Conservation (phyloP, 257 asterid genomes). For the Misopates orontium region DNA sequence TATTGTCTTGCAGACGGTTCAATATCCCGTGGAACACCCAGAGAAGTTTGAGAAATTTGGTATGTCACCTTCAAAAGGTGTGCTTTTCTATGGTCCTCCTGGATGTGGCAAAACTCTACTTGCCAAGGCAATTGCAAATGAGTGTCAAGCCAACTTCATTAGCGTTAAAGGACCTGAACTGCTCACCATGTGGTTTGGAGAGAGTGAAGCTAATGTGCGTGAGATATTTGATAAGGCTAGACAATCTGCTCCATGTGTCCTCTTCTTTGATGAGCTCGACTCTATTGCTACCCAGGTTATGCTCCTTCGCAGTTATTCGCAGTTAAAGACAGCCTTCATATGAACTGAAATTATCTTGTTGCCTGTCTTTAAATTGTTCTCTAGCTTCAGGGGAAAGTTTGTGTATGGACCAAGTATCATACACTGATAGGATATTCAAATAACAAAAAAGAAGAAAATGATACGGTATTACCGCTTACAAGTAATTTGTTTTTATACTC, state of each 20-base stretch:
- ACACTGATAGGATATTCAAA: too few relatives aligned
- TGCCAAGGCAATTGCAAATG: constrained; percentile 72
- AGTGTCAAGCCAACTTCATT: constrained; percentile 67
- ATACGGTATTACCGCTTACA: too few relatives aligned
- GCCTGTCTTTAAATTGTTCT: too few relatives aligned
- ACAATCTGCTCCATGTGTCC: constrained; percentile 63
- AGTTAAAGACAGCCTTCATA: not conserved
- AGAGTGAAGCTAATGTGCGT: constrained; percentile 71
- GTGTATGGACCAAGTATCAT: too few relatives aligned
- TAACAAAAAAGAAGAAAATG: too few relatives aligned
- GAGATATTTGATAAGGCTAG: constrained; percentile 69
- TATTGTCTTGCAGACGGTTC: constrained; percentile 49
- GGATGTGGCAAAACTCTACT: constrained; percentile 70
- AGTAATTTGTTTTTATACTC: too few relatives aligned
- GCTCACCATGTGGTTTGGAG: constrained; percentile 79
- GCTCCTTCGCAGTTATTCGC: not conserved
- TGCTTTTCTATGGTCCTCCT: constrained; percentile 69
- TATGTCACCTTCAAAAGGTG: constrained; percentile 73
- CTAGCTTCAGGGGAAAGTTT: too few relatives aligned
- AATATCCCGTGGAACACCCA: constrained; percentile 70
- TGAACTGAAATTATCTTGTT: not conserved
- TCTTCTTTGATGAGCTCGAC: constrained; percentile 62
- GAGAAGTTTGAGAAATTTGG: constrained; percentile 70
- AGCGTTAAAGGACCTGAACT: constrained; percentile 67
- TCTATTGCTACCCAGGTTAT: constrained; percentile 62